These are phyloP conservation scores for Tephrocybe sp. DNA, from an alignment of 768 basidiomycete species.

Conservation along the genomic window DNA sequence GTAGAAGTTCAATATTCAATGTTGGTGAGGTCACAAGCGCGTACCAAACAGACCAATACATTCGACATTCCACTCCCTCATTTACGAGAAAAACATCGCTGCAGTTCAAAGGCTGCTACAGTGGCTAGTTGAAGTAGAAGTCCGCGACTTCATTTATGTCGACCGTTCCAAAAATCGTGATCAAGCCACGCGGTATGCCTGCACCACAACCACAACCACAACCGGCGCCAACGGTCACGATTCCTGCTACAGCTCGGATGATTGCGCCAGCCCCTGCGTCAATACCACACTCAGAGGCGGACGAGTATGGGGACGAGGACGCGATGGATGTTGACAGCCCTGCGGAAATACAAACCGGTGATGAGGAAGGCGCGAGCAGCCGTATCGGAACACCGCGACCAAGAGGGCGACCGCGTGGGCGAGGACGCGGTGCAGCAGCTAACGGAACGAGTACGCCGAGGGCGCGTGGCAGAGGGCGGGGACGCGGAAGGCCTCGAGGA, in stretches of 20 bases:
- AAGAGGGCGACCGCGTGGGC: constrained; percentile 42
- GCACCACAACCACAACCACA: constrained; percentile 21
- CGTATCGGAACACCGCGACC: constrained; percentile 30
- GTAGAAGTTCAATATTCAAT: too few relatives aligned
- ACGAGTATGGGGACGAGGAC: constrained; percentile 33
- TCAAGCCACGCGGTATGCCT: constrained; percentile 36
- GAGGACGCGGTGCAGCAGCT: constrained; percentile 30
- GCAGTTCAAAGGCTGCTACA: too few relatives aligned
- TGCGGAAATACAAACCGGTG: constrained; percentile 29
- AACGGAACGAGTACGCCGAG: constrained; percentile 29
- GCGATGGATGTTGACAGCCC: constrained; percentile 37
- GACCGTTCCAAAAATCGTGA: constrained; percentile 45
- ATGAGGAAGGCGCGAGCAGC: constrained; percentile 23
- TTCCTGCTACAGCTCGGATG: constrained; percentile 22
- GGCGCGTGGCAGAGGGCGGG: constrained; percentile 38
- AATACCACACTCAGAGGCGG: constrained; percentile 22
- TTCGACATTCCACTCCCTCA: too few relatives aligned
- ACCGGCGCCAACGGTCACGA: constrained; percentile 14
- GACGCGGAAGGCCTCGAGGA: constrained; percentile 28
- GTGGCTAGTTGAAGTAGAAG: too few relatives aligned
- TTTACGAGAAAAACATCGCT: too few relatives aligned
- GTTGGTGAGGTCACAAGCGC: too few relatives aligned
- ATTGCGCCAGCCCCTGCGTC: constrained; percentile 17
- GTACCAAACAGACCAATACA: too few relatives aligned
- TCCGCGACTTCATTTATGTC: too few relatives aligned